Conservation (phyloP, 2,329 filamentous ascomycete species). For the Trichoderma asperellum region DNA sequence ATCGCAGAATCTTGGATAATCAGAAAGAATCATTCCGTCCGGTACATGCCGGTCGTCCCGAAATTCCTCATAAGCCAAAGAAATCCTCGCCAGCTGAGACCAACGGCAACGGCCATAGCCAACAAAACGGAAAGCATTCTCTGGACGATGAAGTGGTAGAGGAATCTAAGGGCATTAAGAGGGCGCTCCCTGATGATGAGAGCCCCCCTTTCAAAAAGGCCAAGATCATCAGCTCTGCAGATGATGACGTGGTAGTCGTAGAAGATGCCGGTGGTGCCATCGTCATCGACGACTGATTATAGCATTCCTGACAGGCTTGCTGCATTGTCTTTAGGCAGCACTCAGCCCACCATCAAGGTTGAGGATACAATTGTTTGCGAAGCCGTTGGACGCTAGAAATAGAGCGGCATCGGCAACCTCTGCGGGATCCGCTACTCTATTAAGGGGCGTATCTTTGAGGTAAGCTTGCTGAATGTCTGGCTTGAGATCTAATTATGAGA, state of each 20-base stretch:
- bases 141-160: conserved; percentile 41
- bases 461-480: conserved; percentile 44
- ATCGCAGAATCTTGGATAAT: conserved; percentile 46
- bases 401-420: conserved; percentile 83
- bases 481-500: conserved; percentile 42
- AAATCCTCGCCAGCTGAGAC: conserved; percentile 43
- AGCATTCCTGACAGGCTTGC: neutral
- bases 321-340: conserved; percentile 53
- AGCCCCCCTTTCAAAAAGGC: conserved; percentile 54
- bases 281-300: conserved; percentile 66
- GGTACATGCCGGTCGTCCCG: conserved; percentile 47
- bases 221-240: conserved; percentile 44
- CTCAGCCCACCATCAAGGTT: conserved; percentile 86
- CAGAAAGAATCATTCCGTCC: conserved; percentile 61
- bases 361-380: conserved; percentile 84
- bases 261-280: conserved; percentile 65
- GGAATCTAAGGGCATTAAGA: conserved; percentile 50
- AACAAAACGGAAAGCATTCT: conserved; percentile 48
- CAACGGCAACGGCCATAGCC: conserved; percentile 45
- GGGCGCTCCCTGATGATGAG: conserved; percentile 49
- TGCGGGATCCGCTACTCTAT: conserved; percentile 67
- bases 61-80: conserved; percentile 60
- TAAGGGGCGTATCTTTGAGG: conserved; percentile 60
- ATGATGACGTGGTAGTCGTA: conserved; percentile 52
- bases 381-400: conserved; percentile 77